These are phyloP conservation scores for Sporisorium iseilematis-ciliati DNA, from an alignment of 1,284 basidiomycete genomes.

Conservation along the genomic window DNA sequence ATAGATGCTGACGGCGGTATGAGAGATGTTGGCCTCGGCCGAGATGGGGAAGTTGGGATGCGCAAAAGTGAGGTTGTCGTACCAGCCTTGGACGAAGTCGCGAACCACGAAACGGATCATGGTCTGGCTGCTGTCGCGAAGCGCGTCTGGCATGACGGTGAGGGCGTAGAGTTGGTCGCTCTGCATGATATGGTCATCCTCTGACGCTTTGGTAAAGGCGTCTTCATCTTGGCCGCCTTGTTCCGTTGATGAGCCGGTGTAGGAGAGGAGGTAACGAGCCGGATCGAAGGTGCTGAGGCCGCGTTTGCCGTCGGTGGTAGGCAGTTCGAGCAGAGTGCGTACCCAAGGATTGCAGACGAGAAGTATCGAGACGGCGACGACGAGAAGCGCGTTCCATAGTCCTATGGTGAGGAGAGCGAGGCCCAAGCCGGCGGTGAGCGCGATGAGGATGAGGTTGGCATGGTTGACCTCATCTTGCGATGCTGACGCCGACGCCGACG, in stretches of 20 bases:
- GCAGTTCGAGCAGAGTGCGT: constrained; percentile 61
- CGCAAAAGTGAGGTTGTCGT: constrained; percentile 57
- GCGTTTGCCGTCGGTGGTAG: constrained; percentile 29
- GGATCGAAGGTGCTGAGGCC: constrained; percentile 39
- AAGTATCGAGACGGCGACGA: constrained; percentile 31
- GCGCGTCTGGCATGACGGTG: constrained; percentile 37
- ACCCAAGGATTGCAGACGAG: constrained; percentile 63
- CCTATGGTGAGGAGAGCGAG: constrained; percentile 42
- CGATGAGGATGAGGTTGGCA: constrained; percentile 29
- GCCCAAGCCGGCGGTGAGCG: constrained; percentile 34
- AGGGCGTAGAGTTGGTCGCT: constrained; percentile 31
- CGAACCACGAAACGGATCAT: constrained; percentile 54
- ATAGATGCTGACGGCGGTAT: constrained; percentile 53
- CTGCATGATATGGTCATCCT: constrained; percentile 17
- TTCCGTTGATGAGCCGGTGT: constrained; percentile 7
- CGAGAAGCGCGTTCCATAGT: constrained; percentile 41
- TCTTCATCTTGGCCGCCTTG: constrained; percentile 5
- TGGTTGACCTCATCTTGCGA: constrained; percentile 20
- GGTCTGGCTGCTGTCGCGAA: constrained; percentile 42
- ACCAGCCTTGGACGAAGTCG: constrained; percentile 63
- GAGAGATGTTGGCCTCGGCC: constrained; percentile 55
- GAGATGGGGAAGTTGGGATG: constrained; percentile 56
- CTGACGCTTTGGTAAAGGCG: not conserved
- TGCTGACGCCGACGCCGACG: not conserved
- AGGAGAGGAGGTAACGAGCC: constrained; percentile 41